Evolutionary conservation across 331 rosid species (phyloP).

Genomic region (Quercus phellos): DNA sequence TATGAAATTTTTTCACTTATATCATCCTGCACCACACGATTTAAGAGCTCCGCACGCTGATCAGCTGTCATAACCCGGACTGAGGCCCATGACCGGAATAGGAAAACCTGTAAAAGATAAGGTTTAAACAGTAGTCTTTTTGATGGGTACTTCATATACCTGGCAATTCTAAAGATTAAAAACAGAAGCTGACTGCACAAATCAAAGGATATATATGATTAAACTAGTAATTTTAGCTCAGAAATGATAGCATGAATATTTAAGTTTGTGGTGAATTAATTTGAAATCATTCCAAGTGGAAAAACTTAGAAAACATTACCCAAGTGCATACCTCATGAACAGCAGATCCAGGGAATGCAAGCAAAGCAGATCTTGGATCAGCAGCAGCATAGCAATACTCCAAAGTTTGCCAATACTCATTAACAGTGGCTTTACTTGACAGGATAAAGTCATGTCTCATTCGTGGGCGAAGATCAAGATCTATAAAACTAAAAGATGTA

Average conservation of each 20-base stretch:
- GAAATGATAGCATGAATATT: constrained; percentile 14
- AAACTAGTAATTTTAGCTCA: neutral
- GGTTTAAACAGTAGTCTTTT: neutral
- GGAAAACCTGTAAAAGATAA: constrained; percentile 49
- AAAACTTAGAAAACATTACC: neutral
- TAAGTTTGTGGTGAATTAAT: constrained; percentile 6
- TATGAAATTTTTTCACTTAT: constrained; percentile 52
- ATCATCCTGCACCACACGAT: constrained; percentile 50
- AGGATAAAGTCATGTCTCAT: constrained; percentile 89
- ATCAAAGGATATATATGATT: neutral
- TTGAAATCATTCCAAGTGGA: constrained; percentile 5
- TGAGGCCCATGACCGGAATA: constrained; percentile 80
- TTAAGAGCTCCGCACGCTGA: constrained; percentile 71
- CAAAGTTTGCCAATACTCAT: constrained; percentile 87
- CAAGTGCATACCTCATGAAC: constrained; percentile 67
- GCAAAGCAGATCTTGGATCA: constrained; percentile 64
- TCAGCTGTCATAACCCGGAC: constrained; percentile 75
- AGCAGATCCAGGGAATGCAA: constrained; percentile 91
- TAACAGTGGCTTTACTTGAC: constrained; percentile 68
- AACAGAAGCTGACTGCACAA: neutral
- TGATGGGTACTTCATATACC: neutral
- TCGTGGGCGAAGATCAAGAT: constrained; percentile 86
- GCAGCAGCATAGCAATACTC: constrained; percentile 89
- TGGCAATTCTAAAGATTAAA: neutral
- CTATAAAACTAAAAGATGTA: constrained; percentile 43